Base-by-base conservation (phyloP, 345 rosid species). In the Dovyalis caffra region DNA sequence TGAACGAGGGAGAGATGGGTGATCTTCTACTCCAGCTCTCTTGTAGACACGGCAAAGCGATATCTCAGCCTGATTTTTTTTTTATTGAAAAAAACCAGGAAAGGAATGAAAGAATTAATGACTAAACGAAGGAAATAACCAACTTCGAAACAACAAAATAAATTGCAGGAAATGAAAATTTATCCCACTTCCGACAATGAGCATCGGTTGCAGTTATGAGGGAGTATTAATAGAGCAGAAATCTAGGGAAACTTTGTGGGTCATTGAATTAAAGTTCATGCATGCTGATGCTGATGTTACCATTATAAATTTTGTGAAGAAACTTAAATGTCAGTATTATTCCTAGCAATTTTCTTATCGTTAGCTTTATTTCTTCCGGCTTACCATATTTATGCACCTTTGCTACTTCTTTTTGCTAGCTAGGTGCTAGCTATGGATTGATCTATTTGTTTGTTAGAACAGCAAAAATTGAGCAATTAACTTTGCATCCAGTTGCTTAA, bases 31-130 rank as follows among this genome's bases (percentile, higher is more conserved):
- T 76, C 99, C 99, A 32, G 97, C 85, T 74, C 99, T 86, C 81
- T 92, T 95, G 90, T 95, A 95, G 29, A 95, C 99, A 4, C 99
- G 92, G 73, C 99, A 95, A 45, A 95, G 88, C 0, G 99, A 95
- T 79, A 90, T 95, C 83, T 95, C 99, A 18, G 88, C 88, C 98
- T 53, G 57, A 43, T 10, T 10, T 11, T 38, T 10, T 40, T 11
- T 2, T 40, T 40, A 7, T 23, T 0, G 2, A 1, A 14, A 11
- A 7, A 25, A 5, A 12, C 4, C 1, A 53, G 8, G 49, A n/a
- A 57, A n/a, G 4, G 2, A 2, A 35, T 33, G 38, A 68, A 20
- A 21, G 23, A 58, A 14, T 0, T 23, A 6, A 14, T 34, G n/a
- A 15, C 61, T 2, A 11, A 69, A 26, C 53, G 0, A 66, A 23